Evolutionary conservation across 148 eudicot species (phyloP), one percentile per base, ranked within the genome.

Genomic region (Rhododendron mucronatum): DNA sequence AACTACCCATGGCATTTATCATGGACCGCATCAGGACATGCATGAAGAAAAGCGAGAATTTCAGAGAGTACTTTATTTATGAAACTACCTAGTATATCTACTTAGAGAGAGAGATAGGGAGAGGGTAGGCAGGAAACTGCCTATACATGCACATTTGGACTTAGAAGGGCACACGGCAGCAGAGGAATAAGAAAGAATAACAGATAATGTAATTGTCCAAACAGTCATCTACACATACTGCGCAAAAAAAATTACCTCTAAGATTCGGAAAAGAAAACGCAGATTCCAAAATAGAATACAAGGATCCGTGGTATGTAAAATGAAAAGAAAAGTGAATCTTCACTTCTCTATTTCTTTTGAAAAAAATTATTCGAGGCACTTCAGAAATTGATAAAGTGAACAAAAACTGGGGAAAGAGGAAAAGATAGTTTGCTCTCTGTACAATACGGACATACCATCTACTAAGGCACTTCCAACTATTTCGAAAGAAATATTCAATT

Each of bases 391-490:
- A 81, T 57, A 20, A 57, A 57, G 23, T 18, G 83, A 20, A 81
- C 48, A 81, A 30, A 57, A 55, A 11, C 47, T 11, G 55, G 13
- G 16, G 44, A 9, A 51, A 51, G 20, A 81, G 4, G 18, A 30
- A 30, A 39, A 51, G 45, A 80, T 55, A 28, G 48, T 82, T 61
- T 61, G 84, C 84, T 59, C 61, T 82, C 51, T 9, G 48, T 82
- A 37, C 83, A 55, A 35, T 35, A 3, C 3, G 10, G 12, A 21
- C 80, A 76, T 37, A 75, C 13, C 80, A 76, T 21, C 26, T 41
- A 16, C 23, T 41, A 15, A 81, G 21, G 81, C 53, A 44, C 55
- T 4, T 45, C 57, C 5, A 15, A 23, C 20, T n/a, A 45, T 47
- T 37, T 76, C 79, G 13, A 69, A 11, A 13, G 47, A 76, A 76